Conservation (phyloP, 2,329 filamentous ascomycete species). For the Scedosporium dehoogii region DNA sequence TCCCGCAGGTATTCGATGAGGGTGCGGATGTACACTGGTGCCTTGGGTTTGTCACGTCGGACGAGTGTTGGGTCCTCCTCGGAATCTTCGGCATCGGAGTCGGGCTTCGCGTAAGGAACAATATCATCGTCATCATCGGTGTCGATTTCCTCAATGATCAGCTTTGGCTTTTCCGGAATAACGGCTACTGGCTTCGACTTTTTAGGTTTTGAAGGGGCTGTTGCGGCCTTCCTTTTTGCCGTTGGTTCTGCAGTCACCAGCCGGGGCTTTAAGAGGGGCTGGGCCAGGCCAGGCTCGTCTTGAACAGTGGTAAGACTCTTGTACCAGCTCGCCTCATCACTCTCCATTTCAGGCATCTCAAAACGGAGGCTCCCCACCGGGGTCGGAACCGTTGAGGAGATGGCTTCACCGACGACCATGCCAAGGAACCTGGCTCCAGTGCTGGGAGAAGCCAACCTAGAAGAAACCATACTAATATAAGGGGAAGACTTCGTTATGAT, state of each 20-base stretch:
- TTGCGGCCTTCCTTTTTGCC: slow-evolving; percentile 7
- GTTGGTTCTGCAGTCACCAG: slow-evolving; percentile 7
- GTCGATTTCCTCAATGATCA: slow-evolving; percentile 57
- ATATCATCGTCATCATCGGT: slow-evolving; percentile 58
- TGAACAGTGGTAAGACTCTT: slow-evolving; percentile 51
- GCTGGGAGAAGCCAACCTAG: slow-evolving; percentile 70
- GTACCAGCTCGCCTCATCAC: slow-evolving; percentile 66
- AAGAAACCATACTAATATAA: slow-evolving; percentile 75
- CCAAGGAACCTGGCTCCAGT: slow-evolving; percentile 69
- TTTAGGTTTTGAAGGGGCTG: slow-evolving; percentile 15
- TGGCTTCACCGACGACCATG: slow-evolving; percentile 72
- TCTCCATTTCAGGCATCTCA: slow-evolving; percentile 67
- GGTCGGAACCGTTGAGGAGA: slow-evolving; percentile 55
- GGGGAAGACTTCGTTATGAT: slow-evolving; percentile 60
- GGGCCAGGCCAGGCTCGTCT: slow-evolving; percentile 53
- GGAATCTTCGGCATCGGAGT: slow-evolving; percentile 81
- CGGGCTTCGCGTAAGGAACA: slow-evolving; percentile 71
- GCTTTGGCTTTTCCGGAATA: slow-evolving; percentile 22
- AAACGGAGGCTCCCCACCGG: slow-evolving; percentile 70
- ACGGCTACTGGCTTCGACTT: slow-evolving; percentile 19
- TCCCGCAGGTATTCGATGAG: slow-evolving; percentile 71
- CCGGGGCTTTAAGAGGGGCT: slow-evolving; percentile 31
- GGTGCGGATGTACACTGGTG: slow-evolving; percentile 86
- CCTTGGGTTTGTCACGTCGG: slow-evolving; percentile 68
- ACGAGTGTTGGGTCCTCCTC: slow-evolving; percentile 88